Base-by-base conservation (phyloP, 129 eudicot species). In the Smallanthus sonchifolius region DNA sequence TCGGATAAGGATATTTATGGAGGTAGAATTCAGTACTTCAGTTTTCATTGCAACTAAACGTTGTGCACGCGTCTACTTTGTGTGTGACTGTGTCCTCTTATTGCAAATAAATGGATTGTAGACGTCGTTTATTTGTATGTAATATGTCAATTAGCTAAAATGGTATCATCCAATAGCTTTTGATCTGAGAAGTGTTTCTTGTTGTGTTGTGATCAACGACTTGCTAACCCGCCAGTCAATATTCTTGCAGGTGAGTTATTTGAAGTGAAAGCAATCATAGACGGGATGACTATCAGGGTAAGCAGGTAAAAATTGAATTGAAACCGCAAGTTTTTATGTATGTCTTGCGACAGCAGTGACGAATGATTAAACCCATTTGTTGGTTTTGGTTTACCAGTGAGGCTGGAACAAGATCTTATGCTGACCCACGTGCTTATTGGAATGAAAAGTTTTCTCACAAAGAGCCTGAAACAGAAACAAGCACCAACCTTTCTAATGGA, bases 1-100 rank as follows among this genome's bases (percentile, higher is more conserved):
- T 91, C 95, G 0, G 85, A 84, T 69, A 86, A 84, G 79, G 88
- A 80, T 77, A 82, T 91, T 11, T 88, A 80, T 79, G 97, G 95
- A 84, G 95, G 97, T 88, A 84, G 45, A 70, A 64, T 62, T 70
- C 16, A 62, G 9, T 65, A 20, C 42, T 69, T 63, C 2, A 19
- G 10, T 32, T 61, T 55, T 55, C 45, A 55, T 55, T 60, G 35
- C 19, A 15, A 3, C 24, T 40, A 24, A 14, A 35, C 15, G 40
- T 14, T 24, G 38, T 24, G 30, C 9, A 52, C 51, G 30, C 28
- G 0, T 52, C 59, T 52, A 52, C 10, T 52, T 17, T 6, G 17
- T 17, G 60, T 52, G 11, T 52, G 11, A 52, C 30, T 52, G 48
- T 28, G 30, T 36, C 15, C 49, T 36, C 13, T 54, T 10, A 20